A percentile compares a stretch with the other conserved stretches of the same genome.
phyloP scores from a whole-genome alignment of 768 basidiomycete species.

The Suillus hirtellus region DNA sequence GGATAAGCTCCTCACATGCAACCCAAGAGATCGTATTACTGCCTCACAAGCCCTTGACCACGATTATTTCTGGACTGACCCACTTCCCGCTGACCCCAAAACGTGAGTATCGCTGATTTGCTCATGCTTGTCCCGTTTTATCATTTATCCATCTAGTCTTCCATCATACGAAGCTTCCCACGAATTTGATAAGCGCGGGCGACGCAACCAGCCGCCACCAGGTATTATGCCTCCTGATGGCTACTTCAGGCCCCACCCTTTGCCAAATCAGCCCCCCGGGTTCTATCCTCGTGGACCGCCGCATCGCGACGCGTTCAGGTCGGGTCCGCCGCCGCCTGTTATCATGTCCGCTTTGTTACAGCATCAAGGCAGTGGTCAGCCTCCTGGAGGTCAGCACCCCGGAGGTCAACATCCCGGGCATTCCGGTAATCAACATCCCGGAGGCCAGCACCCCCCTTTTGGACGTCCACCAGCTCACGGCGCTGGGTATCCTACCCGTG shows the following conservation, averaged over 20 bases:
- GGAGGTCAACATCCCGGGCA: not conserved
- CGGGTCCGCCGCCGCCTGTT: conserved; percentile 28
- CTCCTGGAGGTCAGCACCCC: not conserved
- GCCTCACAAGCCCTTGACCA: conserved; percentile 88
- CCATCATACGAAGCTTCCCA: conserved; percentile 82
- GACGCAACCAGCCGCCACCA: conserved; percentile 41
- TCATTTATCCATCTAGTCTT: conserved; percentile 42
- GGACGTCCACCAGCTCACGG: conserved; percentile 6
- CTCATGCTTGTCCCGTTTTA: not conserved
- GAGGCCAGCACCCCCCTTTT: conserved; percentile 11
- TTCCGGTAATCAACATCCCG: conserved; percentile 14
- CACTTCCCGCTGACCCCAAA: conserved; percentile 82
- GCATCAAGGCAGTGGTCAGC: conserved; percentile 6
- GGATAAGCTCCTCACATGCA: conserved; percentile 78
- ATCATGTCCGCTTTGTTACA: conserved; percentile 35
- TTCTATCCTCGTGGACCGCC: conserved; percentile 38
- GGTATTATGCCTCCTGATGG: conserved; percentile 24
- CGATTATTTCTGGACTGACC: conserved; percentile 93
- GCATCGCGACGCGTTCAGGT: conserved; percentile 35
- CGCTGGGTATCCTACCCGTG: not conserved
- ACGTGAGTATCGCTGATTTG: conserved; percentile 45
- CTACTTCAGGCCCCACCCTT: conserved; percentile 23
- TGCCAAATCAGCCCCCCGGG: conserved; percentile 25
- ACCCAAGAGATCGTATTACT: conserved; percentile 82
- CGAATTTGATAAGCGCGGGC: conserved; percentile 76